Evolutionary conservation across 2,329 filamentous ascomycete species (phyloP).

Genomic region (Lasiodiplodia citricola): DNA sequence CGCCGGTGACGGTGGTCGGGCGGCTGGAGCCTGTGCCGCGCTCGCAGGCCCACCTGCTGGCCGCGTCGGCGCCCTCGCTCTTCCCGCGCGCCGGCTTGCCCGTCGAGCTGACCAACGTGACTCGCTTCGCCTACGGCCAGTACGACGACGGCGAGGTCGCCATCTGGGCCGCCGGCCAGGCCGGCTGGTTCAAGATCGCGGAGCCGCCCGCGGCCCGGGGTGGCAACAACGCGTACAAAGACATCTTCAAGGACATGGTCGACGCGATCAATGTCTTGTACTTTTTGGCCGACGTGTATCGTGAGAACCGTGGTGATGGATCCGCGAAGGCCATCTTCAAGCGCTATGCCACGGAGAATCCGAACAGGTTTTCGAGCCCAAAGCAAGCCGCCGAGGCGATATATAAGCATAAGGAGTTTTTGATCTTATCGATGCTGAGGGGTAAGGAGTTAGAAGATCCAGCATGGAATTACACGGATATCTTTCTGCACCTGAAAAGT

Average conservation of each 20-base stretch:
- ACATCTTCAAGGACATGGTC: constrained; percentile 64
- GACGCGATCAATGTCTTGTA: constrained; percentile 70
- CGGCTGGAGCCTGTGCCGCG: constrained; percentile 51
- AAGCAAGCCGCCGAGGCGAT: constrained; percentile 38
- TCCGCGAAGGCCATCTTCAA: constrained; percentile 44
- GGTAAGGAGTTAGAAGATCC: constrained; percentile 49
- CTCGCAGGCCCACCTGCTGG: constrained; percentile 34
- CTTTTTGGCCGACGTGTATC: constrained; percentile 64
- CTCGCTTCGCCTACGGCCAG: constrained; percentile 54
- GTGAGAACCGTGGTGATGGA: constrained; percentile 19
- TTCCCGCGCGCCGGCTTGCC: background rate
- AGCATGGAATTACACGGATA: constrained; percentile 49
- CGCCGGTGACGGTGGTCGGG: constrained; percentile 68
- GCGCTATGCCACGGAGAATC: constrained; percentile 32
- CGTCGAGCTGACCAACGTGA: constrained; percentile 62
- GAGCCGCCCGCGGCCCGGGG: constrained; percentile 48
- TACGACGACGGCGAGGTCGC: constrained; percentile 62
- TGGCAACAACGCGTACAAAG: constrained; percentile 54
- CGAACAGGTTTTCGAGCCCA: constrained; percentile 35
- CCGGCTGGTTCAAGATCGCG: constrained; percentile 72
- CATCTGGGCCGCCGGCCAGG: constrained; percentile 69
- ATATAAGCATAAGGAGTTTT: constrained; percentile 47
- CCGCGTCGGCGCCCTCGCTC: background rate
- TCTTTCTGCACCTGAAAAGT: constrained; percentile 49
- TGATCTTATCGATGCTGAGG: constrained; percentile 51